Evolutionary conservation across 2,329 filamentous ascomycete species (phyloP).

Genomic region (Cladosporium sp.): DNA sequence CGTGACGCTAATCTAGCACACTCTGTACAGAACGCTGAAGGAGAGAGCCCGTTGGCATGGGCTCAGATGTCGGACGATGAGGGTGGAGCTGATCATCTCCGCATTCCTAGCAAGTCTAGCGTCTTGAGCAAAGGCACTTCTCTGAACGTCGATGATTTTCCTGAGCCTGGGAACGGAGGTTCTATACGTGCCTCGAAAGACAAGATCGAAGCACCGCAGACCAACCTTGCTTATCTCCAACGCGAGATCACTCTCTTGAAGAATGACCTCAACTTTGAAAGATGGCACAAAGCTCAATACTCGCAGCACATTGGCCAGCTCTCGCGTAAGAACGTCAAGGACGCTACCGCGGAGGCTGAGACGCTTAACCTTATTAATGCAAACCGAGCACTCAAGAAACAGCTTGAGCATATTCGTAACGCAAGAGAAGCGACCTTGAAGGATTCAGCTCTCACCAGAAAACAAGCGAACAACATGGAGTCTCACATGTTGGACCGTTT

Average conservation of each 20-base stretch:
- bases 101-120: conserved; percentile 18
- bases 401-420: conserved; percentile 46
- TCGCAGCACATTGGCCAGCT: conserved; percentile 76
- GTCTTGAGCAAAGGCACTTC: conserved; percentile 15
- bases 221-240: conserved; percentile 56
- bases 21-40: conserved; percentile 33
- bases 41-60: conserved; percentile 62
- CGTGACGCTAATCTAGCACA: conserved; percentile 53
- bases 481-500: conserved; percentile 28
- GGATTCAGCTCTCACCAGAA: conserved; percentile 43
- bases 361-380: conserved; percentile 75
- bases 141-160: conserved; percentile 25
- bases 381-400: conserved; percentile 68
- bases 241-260: conserved; percentile 71
- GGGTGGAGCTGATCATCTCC: conserved; percentile 14
- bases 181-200: conserved; percentile 12
- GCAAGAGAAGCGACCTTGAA: conserved; percentile 31
- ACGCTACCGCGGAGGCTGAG: conserved; percentile 75
- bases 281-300: conserved; percentile 80
- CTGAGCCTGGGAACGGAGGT: conserved; percentile 16
- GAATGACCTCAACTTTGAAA: conserved; percentile 79
- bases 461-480: conserved; percentile 74
- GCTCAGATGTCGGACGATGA: conserved; percentile 33
- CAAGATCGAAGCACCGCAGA: conserved; percentile 20
- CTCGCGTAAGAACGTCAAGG: conserved; percentile 67